These are phyloP conservation scores for Flaveria ramosissima DNA, from an alignment of 129 eudicot species.

Conservation along the genomic window DNA sequence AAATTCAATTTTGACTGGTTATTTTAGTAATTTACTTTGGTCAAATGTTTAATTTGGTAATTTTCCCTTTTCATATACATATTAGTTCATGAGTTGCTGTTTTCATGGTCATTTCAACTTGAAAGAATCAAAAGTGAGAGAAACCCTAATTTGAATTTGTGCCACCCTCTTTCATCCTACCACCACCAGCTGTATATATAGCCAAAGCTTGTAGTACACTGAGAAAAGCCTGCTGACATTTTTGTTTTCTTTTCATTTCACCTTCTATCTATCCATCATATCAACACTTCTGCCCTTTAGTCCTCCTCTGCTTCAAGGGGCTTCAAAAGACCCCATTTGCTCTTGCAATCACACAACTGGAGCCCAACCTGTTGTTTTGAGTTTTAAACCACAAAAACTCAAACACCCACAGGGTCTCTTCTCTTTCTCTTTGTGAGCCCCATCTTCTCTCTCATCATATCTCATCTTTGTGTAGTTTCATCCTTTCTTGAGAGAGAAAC, in stretches of 20 bases:
- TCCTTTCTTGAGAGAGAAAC: slow-evolving; percentile 34
- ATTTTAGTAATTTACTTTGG: no score
- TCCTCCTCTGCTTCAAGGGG: not conserved
- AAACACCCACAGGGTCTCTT: not conserved
- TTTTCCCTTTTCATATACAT: no score
- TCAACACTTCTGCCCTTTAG: not conserved
- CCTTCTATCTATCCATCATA: slow-evolving; percentile 18
- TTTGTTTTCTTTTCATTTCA: slow-evolving; percentile 40
- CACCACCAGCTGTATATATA: slow-evolving; percentile 49
- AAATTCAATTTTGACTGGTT: no score
- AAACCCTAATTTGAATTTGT: slow-evolving; percentile 34
- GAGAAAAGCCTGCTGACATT: slow-evolving; percentile 39
- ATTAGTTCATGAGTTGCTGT: not conserved
- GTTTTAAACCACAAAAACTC: slow-evolving; percentile 29
- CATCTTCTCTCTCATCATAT: slow-evolving; percentile 22
- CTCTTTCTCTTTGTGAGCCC: slow-evolving; percentile 28
- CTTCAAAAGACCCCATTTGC: slow-evolving; percentile 31
- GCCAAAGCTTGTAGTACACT: slow-evolving; percentile 43
- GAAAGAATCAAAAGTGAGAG: slow-evolving; percentile 16
- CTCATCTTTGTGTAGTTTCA: slow-evolving; percentile 15
- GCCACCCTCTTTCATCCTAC: slow-evolving; percentile 40
- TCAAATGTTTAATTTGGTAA: no score
- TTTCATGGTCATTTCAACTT: slow-evolving; percentile 13
- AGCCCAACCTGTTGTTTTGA: slow-evolving; percentile 21
- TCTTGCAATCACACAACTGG: slow-evolving; percentile 34